Base-by-base conservation (phyloP, 352 stramenopile genomes). In the Phytophthora cajani region DNA sequence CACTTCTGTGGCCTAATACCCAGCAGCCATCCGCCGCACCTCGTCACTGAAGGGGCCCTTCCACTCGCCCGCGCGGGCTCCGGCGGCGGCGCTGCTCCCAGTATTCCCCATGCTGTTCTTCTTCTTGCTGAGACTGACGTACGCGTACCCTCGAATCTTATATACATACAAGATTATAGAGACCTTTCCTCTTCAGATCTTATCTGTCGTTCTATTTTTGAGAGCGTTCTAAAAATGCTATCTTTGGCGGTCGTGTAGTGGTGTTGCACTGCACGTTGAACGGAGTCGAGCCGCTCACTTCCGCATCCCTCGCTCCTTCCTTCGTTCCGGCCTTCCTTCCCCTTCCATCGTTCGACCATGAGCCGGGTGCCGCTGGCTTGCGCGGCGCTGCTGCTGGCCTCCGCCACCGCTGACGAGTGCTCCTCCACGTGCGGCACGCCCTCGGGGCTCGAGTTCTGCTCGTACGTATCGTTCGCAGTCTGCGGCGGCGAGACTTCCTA, bases 21-120 rank as follows among this genome's bases (percentile, higher is more conserved):
- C 47, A 53, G 47, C 47, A 25, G n/a, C 19, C n/a, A 17, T 4
- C 42, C 14, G 12, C 25, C 58, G 9, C 27, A 92, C 88, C 54
- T 88, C 70, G 59, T 95, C 88, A 61, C 88, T 94, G 63, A 95
- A 95, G 1, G 88, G 88, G 1, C 88, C 88, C 74, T 93, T 94
- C 86, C 86, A 91, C 57, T 85, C 85, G 56, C 27, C 38, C 60
- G 40, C 30, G 61, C 44, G 49, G 33, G 23, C 63, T 44, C 36
- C 16, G 36, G 36, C 36, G 32, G 52, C 44, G 32, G 52, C 44
- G 59, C 40, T 73, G 61, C 65, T 77, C 32, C 55, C 38, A 23
- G 47, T 68, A 52, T 85, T 89, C 40, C 81, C 81, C 81, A 89
- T 89, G 44, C 42, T 69, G 2, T 47, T 17, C 1, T 52, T 53